Base-by-base conservation (phyloP, 1,284 basidiomycete species). In the Exobasidium cylindrosporum region DNA sequence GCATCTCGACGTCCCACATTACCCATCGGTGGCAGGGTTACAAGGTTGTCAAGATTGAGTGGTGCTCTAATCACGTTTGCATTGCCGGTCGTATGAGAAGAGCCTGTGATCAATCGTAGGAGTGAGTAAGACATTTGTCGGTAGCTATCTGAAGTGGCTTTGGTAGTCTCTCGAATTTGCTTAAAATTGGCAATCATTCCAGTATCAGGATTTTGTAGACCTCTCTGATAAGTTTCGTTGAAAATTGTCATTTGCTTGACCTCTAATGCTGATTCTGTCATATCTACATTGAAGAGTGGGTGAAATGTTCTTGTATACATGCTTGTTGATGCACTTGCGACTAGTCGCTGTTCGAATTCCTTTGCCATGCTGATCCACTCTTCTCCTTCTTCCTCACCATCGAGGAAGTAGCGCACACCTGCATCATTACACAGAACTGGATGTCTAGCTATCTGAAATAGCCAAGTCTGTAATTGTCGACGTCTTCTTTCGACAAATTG, bases 251-350 rank as follows among this genome's bases (percentile, higher is more conserved):
- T 59, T 0, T 60, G 45, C 32, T 68, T 66, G 7, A 63, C 68
- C 28, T 72, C 66, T 1, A 63, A 30, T 0, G 58, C 68, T 5
- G 76, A 64, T 17, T 69, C 72, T 13, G 30, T 54, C 13, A 65
- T 46, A 43, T 92, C 90, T 44, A 92, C 74, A 75, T 92, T 91
- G 81, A 90, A 92, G 0, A 85, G 87, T 1, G 90, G 91, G 74
- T 93, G 90, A 72, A 86, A 91, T 0, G 92, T 87, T 28, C 86
- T 85, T 0, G 88, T 86, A 72, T 89, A 91, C 76, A 92, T 91
- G 26, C 61, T 63, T 5, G 63, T 58, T 21, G 17, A 28, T 14
- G 26, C 50, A 17, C 26, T 60, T 35, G 24, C 45, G 7, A 31
- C 10, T 26, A 31, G 7, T n/a, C 26, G 14, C 26, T 55, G 29